Evolutionary conservation across 768 basidiomycete genomes (phyloP).

Genomic region (Hygrocybe coccinea): DNA sequence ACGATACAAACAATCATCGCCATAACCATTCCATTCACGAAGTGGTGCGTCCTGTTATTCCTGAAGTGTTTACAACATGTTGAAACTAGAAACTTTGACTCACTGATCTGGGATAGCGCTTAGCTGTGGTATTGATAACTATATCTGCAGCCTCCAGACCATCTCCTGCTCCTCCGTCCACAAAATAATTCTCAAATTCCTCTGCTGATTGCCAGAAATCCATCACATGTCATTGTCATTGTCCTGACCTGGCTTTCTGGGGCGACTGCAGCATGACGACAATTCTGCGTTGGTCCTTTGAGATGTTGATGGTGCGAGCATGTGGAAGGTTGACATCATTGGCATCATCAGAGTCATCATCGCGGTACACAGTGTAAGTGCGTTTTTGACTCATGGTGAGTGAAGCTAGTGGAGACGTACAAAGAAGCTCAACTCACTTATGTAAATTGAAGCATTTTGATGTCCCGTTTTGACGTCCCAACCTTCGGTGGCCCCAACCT

Average conservation of each 20-base stretch:
- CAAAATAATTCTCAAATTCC: neutral
- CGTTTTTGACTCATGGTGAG: neutral
- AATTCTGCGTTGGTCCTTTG: neutral
- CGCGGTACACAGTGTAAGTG: neutral
- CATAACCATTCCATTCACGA: constrained; percentile 1
- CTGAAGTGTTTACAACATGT: neutral
- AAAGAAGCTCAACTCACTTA: neutral
- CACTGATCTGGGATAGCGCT: constrained; percentile 2
- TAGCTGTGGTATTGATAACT: neutral
- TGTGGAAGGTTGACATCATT: constrained; percentile 2
- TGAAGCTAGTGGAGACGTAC: neutral
- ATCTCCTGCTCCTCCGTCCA: neutral
- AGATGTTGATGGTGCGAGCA: neutral
- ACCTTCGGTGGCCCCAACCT: too few relatives aligned
- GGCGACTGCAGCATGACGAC: neutral
- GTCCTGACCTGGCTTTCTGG: neutral
- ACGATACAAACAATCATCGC: neutral
- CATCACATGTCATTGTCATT: neutral
- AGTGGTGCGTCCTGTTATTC: neutral
- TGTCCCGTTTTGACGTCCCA: too few relatives aligned
- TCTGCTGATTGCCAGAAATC: neutral
- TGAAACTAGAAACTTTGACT: neutral
- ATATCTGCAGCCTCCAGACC: neutral
- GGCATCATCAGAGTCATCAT: constrained; percentile 2
- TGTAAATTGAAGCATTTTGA: neutral